A percentile compares a stretch with the other conserved stretches of the same genome.
phyloP scores from a whole-genome alignment of 495 filamentous ascomycete genomes.

The Xylaria telfairii region DNA sequence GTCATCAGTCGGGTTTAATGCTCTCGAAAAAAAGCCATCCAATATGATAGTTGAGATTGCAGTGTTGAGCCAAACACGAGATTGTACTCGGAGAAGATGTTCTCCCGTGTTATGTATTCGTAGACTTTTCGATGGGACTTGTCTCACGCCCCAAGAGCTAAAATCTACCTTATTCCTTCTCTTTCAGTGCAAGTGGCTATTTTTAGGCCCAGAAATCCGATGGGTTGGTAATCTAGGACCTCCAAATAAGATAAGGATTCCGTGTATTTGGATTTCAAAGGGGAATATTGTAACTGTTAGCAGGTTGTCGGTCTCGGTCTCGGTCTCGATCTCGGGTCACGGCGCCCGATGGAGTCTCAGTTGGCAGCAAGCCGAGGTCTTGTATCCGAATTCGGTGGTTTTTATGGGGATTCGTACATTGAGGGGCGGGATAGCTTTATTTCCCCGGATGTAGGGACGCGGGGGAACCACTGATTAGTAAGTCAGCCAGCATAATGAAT shows the following conservation, averaged over 20 bases:
- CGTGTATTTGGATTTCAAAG: background rate
- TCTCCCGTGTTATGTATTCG: background rate
- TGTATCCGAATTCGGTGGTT: slow-evolving; percentile 3
- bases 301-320: background rate
- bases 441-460: slow-evolving; percentile 2
- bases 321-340: background rate
- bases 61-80: background rate
- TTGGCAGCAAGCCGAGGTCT: slow-evolving; percentile 7
- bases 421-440: background rate
- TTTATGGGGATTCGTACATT: background rate
- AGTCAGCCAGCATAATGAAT: background rate
- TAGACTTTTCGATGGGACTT: background rate
- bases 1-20: background rate
- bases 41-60: background rate
- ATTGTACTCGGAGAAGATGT: background rate
- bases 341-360: background rate
- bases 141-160: no score
- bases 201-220: background rate
- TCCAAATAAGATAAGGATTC: background rate
- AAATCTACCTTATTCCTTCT: background rate
- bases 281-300: background rate
- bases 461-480: background rate
- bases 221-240: background rate
- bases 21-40: background rate
- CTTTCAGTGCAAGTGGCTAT: background rate